Base-by-base conservation (phyloP, 345 rosid genomes). In the Camelina hispida region DNA sequence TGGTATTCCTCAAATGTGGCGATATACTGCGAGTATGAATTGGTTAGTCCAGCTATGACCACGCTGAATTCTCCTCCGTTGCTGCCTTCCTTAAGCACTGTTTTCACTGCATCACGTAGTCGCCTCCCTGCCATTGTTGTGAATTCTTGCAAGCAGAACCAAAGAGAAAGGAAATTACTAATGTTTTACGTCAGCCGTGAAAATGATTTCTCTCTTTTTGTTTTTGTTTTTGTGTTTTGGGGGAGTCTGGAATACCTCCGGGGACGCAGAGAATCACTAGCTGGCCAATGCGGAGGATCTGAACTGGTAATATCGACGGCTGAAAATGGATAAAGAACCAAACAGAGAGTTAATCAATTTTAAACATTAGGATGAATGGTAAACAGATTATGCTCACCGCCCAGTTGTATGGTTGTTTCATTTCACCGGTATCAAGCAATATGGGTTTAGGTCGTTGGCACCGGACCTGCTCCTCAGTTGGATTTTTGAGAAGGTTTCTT, bases 121-220 rank as follows among this genome's bases (percentile, higher is more conserved):
- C 90, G 93, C 78, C 98, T 88, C 74, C 98, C 96, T 59, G 98
- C 88, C 98, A 90, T 93, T 51, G 98, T 88, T 62, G 98, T 86
- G 68, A 88, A 93, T 78, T 93, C 96, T 93, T 83, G 58, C 65
- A 63, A 73, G 59, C 28, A 12, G 11, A 61, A 61, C 32, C 47
- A 60, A 57, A 28, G 5, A 16, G 2, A 32, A 57, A 8, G 15
- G 18, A 50, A 4, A 51, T 38, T 20, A 47, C 16, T 62, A 15
- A 18, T 43, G 38, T 9, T 22, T 51, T 42, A 42, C 68, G 23
- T 62, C 38, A 62, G 28, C 15, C 5, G 6, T 4, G 8, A 62
- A 28, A 15, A 9, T 9, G 5, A 25, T 2, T 62, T 42, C 42
- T 6, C n/a, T n/a, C n/a, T n/a, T n/a, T n/a, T n/a, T n/a, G n/a